Conservation (phyloP, 1,284 basidiomycete genomes). For the Papiliotrema terrestris region DNA sequence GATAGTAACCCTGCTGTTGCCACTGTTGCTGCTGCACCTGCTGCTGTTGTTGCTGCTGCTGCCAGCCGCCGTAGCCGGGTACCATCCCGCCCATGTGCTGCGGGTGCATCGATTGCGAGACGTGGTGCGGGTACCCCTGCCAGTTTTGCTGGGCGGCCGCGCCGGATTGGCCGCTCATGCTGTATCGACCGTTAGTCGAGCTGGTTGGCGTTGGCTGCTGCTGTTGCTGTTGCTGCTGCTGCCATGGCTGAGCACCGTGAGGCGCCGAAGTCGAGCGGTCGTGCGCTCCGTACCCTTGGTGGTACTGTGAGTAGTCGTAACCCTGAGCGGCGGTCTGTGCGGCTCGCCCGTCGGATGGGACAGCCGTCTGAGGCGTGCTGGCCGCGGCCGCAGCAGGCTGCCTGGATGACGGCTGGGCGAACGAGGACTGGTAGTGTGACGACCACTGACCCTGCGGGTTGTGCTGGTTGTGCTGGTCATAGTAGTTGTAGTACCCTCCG, state of each 20-base stretch:
- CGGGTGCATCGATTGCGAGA: slow-evolving; percentile 23
- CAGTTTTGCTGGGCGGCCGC: not conserved
- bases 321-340: not conserved
- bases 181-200: not conserved
- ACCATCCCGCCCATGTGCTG: slow-evolving; percentile 19
- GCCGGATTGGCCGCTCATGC: not conserved
- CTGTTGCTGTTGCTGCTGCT: not conserved
- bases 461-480: slow-evolving; percentile 18
- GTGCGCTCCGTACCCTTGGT: not conserved
- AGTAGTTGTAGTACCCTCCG: slow-evolving; percentile 20
- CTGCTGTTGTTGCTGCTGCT: slow-evolving; percentile 20
- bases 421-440: slow-evolving; percentile 7
- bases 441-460: slow-evolving; percentile 12
- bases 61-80: slow-evolving; percentile 12
- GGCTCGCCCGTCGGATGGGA: not conserved
- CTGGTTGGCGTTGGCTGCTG: not conserved
- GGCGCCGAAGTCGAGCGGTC: slow-evolving; percentile 5
- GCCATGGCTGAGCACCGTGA: not conserved
- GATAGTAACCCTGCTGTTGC: slow-evolving; percentile 25
- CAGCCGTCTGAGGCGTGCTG: not conserved
- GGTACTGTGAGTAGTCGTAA: slow-evolving; percentile 1
- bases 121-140: slow-evolving; percentile 11
- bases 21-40: slow-evolving; percentile 22
- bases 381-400: slow-evolving; percentile 1
- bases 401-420: slow-evolving; percentile 6